phyloP scores from a whole-genome alignment of 495 filamentous ascomycete genomes.

The Penicillium coffeae region DNA sequence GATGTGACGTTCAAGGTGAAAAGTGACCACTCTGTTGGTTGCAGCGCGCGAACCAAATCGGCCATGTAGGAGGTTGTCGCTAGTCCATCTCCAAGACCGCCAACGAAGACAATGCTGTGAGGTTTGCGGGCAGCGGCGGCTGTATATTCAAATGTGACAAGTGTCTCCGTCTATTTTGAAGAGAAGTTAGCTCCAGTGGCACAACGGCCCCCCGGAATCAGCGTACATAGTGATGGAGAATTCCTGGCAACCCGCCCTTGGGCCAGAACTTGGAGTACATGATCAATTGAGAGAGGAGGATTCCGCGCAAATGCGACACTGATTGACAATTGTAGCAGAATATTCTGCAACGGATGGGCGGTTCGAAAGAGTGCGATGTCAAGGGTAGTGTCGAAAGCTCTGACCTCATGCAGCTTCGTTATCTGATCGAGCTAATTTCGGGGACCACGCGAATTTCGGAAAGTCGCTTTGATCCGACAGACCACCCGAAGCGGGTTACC shows the following conservation, averaged over 20 bases:
- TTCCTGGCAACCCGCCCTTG: slow-evolving; percentile 47
- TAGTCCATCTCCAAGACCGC: slow-evolving; percentile 77
- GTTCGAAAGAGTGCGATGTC: too few relatives aligned
- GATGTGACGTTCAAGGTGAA: slow-evolving; percentile 59
- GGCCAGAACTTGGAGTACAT: slow-evolving; percentile 53
- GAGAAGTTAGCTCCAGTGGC: background rate
- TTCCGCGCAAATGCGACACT: background rate
- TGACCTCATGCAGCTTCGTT: slow-evolving; percentile 6
- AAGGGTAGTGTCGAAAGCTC: too few relatives aligned
- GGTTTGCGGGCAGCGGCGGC: slow-evolving; percentile 28
- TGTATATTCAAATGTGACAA: slow-evolving; percentile 45
- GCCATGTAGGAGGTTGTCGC: slow-evolving; percentile 61
- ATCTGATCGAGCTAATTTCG: slow-evolving; percentile 12
- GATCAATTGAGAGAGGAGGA: background rate
- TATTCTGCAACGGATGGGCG: too few relatives aligned
- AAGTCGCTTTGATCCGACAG: too few relatives aligned
- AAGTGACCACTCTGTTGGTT: slow-evolving; percentile 58
- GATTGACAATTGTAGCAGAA: too few relatives aligned
- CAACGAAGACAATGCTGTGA: slow-evolving; percentile 76
- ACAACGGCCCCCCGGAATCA: background rate
- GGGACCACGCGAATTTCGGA: too few relatives aligned
- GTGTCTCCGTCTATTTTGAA: slow-evolving; percentile 38
- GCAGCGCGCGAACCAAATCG: slow-evolving; percentile 48
- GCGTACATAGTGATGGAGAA: slow-evolving; percentile 53
- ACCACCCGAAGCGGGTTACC: too few relatives aligned